Evolutionary conservation across 345 rosid genomes (phyloP), one percentile per base, ranked within the genome.

Genomic region (Populus simonii): DNA sequence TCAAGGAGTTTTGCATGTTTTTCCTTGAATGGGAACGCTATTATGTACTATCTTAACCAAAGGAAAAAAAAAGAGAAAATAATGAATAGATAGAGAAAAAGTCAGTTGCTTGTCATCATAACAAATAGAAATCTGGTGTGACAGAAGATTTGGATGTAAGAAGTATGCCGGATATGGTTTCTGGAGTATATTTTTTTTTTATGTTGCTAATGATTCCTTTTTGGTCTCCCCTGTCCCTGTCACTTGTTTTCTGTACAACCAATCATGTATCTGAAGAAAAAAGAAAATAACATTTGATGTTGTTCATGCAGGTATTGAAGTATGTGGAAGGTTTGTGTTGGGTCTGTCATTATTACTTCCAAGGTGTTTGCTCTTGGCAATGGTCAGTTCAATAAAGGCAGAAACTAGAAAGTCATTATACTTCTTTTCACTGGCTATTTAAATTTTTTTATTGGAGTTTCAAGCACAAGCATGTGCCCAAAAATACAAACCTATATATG

Each of bases 261-360:
- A 67, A 15, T 68, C 7, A 51, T 47, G 27, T 15, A n/a, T 17
- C 15, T 29, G 22, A 22, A 71, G 33, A 61, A 77, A 61, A 27
- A 45, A 39, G 65, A 59, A 33, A 22, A 45, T 35, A 76, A 76
- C 33, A 7, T 12, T 74, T 63, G 36, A 59, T 65, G 8, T 16
- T 74, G 71, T 78, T 62, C 76, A 22, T 84, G 85, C 89, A 96
- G 99, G 98, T 92, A 72, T 79, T 86, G 88, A 96, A 89, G 75
- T 96, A 96, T 71, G 92, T 94, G 39, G 98, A 96, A 91, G 98
- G 98, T 73, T 80, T 96, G 80, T 96, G 98, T 78, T 94, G 99
- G 99, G 97, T 96, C 35, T 94, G 98, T 83, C 96, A 85, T 83
- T 94, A 96, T 86, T 96, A 96, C 86, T 94, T 89, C 87, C 92